Base-by-base conservation (phyloP, 306 rosid species). In the Cajanus cajan region DNA sequence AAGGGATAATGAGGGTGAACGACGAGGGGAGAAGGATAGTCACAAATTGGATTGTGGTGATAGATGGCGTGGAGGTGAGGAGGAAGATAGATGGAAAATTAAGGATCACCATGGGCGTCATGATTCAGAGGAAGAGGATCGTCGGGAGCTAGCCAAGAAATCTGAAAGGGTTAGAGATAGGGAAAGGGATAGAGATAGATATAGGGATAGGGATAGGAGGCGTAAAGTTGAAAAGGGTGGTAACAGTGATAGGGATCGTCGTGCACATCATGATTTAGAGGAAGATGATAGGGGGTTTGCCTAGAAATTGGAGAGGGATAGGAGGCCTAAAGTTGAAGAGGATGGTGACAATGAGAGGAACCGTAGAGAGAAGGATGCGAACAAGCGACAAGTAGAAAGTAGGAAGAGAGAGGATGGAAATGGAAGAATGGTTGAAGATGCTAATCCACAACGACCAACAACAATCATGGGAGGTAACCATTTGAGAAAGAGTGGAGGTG, bases 401-500 rank as follows among this genome's bases (percentile, higher is more conserved):
- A 19, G 73, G 71, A 76, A 68, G 81, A 85, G 80, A 73, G 90
- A 73, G 55, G 88, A 82, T 63, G 86, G 81, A 25, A 67, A 75
- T 54, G 87, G 83, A 19, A 80, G 80, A 63, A 13, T 66, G 47
- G 50, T 50, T 73, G 86, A 58, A 63, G 83, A 67, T 73, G 75
- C 80, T 10, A 83, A 64, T 24, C 73, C 85, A 76, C 91, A 57
- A 15, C 77, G 77, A 39, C 84, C 62, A 43, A 44, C 87, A 25
- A 71, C 50, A 8, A 18, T 76, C 15, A 55, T 67, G 11, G 91
- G 84, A 63, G 84, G 82, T 19, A 82, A 81, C 63, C 92, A 80
- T 31, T 61, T 89, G 74, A 97, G 98, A 6, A 95, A 88, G 83
- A 92, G 90, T 77, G 99, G 99, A 4, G 98, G 98, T 28, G 97